These are phyloP conservation scores for Kwoniella dejecticola DNA, from an alignment of 768 basidiomycete species.

Conservation along the genomic window DNA sequence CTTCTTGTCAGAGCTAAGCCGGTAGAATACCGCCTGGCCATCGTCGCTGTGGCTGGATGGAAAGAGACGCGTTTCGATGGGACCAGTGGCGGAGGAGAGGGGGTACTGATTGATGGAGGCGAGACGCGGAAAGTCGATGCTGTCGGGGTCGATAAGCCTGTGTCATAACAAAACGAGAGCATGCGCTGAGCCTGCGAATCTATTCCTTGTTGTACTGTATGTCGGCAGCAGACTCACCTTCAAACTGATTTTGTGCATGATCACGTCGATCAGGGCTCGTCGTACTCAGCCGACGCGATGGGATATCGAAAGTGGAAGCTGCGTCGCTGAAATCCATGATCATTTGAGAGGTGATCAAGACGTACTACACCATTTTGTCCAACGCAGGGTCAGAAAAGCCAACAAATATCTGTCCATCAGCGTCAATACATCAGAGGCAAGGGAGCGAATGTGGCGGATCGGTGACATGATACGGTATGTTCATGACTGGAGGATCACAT, in stretches of 20 bases:
- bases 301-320: background rate
- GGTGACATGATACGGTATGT: no score
- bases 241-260: background rate
- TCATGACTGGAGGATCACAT: background rate
- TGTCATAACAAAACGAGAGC: no score
- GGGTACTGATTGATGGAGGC: conserved; percentile 1
- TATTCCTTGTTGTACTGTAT: no score
- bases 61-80: background rate
- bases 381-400: no score
- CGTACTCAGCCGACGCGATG: no score
- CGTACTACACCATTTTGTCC: conserved; percentile 1
- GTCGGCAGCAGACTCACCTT: background rate
- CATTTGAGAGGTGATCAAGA: background rate
- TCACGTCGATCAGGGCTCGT: no score
- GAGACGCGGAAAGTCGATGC: background rate
- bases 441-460: no score
- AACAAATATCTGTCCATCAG: background rate
- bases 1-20: no score
- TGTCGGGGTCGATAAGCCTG: background rate
- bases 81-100: background rate
- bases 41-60: background rate
- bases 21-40: background rate
- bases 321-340: background rate
- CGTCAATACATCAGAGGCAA: no score
- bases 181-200: background rate